phyloP scores from a whole-genome alignment of 768 basidiomycete genomes.

The Termitomyces sp. region DNA sequence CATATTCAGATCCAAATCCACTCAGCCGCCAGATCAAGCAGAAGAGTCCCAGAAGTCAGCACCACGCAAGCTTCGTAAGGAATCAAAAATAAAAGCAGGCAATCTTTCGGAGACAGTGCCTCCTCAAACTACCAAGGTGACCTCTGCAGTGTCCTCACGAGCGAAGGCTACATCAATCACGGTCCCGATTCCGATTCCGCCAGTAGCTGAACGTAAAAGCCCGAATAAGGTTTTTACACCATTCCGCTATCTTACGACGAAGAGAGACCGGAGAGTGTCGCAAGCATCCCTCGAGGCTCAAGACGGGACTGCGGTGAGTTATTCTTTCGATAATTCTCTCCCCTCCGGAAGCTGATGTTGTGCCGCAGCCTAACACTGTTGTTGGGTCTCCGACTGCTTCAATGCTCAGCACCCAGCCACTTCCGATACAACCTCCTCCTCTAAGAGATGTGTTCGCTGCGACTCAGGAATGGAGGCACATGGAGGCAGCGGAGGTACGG shows the following conservation, averaged over 20 bases:
- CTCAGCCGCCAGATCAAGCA: conserved; percentile 15
- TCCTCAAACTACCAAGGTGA: conserved; percentile 1
- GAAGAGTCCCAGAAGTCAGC: conserved; percentile 15
- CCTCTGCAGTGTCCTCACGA: conserved; percentile 9
- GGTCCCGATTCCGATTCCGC: conserved; percentile 28
- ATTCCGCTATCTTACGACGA: conserved; percentile 54
- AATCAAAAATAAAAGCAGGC: conserved; percentile 4
- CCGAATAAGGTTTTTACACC: conserved; percentile 50
- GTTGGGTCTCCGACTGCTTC: conserved; percentile 74
- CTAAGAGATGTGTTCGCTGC: conserved; percentile 60
- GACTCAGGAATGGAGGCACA: conserved; percentile 66
- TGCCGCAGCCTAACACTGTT: conserved; percentile 57
- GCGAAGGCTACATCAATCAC: conserved; percentile 12
- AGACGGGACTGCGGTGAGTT: conserved; percentile 71
- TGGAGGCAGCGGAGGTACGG: conserved; percentile 47
- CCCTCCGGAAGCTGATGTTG: conserved; percentile 8
- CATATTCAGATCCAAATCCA: conserved; percentile 24
- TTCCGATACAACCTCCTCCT: conserved; percentile 48
- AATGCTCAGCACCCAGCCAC: conserved; percentile 43
- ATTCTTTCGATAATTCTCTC: conserved; percentile 1
- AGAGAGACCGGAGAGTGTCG: conserved; percentile 63
- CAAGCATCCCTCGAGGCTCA: conserved; percentile 72
- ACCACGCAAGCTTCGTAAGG: conserved; percentile 17
- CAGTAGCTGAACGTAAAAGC: conserved; percentile 29
- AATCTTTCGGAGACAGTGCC: background rate